These are phyloP conservation scores for Fraxinus baroniana DNA, from an alignment of 305 asterid genomes.

Conservation along the genomic window DNA sequence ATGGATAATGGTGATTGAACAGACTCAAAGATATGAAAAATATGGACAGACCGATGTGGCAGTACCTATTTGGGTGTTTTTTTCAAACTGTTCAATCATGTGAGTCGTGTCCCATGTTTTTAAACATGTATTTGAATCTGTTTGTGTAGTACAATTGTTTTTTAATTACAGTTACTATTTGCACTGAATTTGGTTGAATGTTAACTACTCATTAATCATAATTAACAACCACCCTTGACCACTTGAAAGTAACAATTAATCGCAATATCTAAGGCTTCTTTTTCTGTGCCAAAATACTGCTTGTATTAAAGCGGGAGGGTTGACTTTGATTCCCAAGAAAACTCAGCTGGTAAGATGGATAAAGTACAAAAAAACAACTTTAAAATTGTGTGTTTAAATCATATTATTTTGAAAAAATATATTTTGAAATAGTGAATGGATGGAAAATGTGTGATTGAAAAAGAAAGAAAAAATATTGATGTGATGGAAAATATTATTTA, in stretches of 20 bases:
- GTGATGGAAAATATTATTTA: too few relatives aligned
- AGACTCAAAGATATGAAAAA: too few relatives aligned
- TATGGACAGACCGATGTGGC: too few relatives aligned
- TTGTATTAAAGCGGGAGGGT: neutral
- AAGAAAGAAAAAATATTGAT: too few relatives aligned
- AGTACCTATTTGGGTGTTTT: too few relatives aligned
- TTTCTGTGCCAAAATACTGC: neutral
- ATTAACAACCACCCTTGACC: neutral
- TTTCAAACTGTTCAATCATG: too few relatives aligned
- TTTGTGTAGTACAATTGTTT: neutral
- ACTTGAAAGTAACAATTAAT: neutral
- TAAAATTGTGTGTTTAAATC: neutral
- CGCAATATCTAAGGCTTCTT: neutral
- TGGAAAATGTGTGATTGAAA: too few relatives aligned
- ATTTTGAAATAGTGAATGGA: neutral
- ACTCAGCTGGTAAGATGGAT: neutral
- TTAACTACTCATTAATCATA: neutral
- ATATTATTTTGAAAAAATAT: too few relatives aligned
- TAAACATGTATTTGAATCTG: too few relatives aligned
- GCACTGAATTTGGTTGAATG: neutral
- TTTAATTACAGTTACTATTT: neutral
- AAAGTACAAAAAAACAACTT: neutral
- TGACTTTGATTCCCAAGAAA: neutral
- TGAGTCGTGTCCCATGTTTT: too few relatives aligned
- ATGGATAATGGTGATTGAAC: too few relatives aligned